Percentiles rank a stretch among this genome's conserved stretches.
These are phyloP conservation scores for Geosmithia putterillii DNA, from an alignment of 2,329 filamentous ascomycete genomes.

Conservation along the genomic window DNA sequence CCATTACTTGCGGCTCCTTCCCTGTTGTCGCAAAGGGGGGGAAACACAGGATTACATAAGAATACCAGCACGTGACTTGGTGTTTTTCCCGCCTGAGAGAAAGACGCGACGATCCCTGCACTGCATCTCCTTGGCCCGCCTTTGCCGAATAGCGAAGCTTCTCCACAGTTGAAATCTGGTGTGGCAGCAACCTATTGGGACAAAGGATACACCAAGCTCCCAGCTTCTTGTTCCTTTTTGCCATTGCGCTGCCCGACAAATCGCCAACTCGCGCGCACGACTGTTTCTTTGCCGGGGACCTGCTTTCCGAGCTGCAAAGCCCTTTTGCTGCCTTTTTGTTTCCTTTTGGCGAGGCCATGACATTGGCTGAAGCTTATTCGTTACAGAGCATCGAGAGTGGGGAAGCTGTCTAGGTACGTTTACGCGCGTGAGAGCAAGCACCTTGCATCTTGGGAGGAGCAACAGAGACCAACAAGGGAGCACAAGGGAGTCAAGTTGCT, in stretches of 20 bases:
- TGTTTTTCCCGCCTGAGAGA: neutral
- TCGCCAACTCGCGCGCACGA: neutral
- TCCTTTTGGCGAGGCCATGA: slow-evolving; percentile 16
- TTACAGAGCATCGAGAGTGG: slow-evolving; percentile 16
- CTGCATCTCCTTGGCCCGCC: neutral
- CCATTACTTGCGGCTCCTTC: no score
- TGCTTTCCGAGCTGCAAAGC: neutral
- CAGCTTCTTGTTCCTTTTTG: neutral
- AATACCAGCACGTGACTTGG: neutral
- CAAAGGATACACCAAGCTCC: neutral
- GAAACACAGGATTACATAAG: slow-evolving; percentile 18
- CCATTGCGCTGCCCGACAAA: neutral
- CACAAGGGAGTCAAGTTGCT: no score
- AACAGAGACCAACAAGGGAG: neutral
- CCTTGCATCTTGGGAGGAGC: no score
- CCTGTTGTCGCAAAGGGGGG: neutral
- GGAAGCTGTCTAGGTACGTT: slow-evolving; percentile 13
- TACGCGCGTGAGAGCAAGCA: no score
- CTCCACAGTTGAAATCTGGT: neutral
- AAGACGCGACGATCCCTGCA: neutral
- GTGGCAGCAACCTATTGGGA: neutral
- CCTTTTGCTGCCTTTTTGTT: neutral
- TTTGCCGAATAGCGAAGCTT: neutral
- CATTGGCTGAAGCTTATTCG: slow-evolving; percentile 14
- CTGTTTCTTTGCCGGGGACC: neutral